Conservation (phyloP, 1,284 basidiomycete genomes). For the Kwoniella shivajii region DNA sequence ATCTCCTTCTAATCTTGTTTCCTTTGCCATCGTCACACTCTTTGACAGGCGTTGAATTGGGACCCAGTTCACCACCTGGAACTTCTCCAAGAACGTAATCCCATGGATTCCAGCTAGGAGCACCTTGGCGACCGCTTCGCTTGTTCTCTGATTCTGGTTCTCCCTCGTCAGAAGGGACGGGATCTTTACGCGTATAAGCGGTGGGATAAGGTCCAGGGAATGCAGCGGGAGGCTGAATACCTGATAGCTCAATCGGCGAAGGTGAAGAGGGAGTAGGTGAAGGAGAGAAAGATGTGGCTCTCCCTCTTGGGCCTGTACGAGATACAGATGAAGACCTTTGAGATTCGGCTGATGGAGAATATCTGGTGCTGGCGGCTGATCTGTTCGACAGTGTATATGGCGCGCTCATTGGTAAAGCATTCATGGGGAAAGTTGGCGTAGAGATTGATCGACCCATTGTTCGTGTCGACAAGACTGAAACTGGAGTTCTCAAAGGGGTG, state of each 20-base stretch:
- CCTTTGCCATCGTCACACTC: slow-evolving; percentile 19
- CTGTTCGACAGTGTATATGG: background rate
- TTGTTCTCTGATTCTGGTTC: slow-evolving; percentile 10
- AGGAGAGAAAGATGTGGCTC: slow-evolving; percentile 8
- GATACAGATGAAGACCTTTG: slow-evolving; percentile 7
- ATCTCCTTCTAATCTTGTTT: slow-evolving; percentile 23
- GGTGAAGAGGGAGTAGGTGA: slow-evolving; percentile 11
- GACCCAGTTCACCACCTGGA: slow-evolving; percentile 1
- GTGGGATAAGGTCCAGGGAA: slow-evolving; percentile 22
- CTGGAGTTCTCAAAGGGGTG: slow-evolving; percentile 8
- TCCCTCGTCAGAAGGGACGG: slow-evolving; percentile 21
- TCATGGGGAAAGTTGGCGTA: slow-evolving; percentile 9
- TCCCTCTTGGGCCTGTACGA: background rate
- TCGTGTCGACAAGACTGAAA: slow-evolving; percentile 6
- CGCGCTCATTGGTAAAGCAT: slow-evolving; percentile 2
- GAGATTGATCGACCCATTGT: slow-evolving; percentile 20
- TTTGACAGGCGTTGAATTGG: slow-evolving; percentile 8
- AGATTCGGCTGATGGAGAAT: slow-evolving; percentile 13
- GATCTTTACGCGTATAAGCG: slow-evolving; percentile 22
- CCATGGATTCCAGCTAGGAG: slow-evolving; percentile 29
- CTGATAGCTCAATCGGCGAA: slow-evolving; percentile 12
- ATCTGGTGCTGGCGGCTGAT: slow-evolving; percentile 7
- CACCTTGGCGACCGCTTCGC: slow-evolving; percentile 14
- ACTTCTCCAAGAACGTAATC: slow-evolving; percentile 23
- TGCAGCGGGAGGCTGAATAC: slow-evolving; percentile 25